phyloP scores from a whole-genome alignment of 495 filamentous ascomycete genomes.

The Jackrogersella minutella region DNA sequence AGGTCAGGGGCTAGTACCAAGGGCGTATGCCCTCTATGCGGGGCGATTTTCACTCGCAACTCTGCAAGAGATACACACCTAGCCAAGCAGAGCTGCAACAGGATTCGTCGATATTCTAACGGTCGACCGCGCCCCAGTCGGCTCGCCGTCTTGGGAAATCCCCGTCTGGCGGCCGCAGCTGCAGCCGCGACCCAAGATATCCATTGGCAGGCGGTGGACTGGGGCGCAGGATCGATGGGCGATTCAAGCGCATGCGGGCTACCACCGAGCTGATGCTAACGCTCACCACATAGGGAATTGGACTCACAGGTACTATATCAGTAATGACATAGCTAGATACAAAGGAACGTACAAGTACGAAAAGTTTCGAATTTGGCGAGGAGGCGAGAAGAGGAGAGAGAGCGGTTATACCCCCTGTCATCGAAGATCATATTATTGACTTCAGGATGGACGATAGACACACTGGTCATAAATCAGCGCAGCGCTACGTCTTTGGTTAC shows the following conservation, averaged over 20 bases:
- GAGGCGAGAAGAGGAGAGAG: background rate
- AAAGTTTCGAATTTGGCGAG: background rate
- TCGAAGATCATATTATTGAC: constrained; percentile 21
- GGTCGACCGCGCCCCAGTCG: constrained; percentile 44
- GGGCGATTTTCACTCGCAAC: constrained; percentile 88
- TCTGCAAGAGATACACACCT: constrained; percentile 90
- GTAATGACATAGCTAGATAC: no score
- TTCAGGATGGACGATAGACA: constrained; percentile 22
- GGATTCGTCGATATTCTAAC: constrained; percentile 45
- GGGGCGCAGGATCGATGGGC: constrained; percentile 31
- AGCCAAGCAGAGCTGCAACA: constrained; percentile 46
- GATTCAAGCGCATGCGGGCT: constrained; percentile 13
- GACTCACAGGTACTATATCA: constrained; percentile 12
- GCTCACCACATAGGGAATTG: constrained; percentile 3
- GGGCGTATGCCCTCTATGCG: constrained; percentile 83
- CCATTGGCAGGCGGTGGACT: constrained; percentile 38
- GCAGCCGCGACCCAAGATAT: constrained; percentile 41
- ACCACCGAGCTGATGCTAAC: constrained; percentile 25
- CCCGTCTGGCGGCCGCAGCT: constrained; percentile 40
- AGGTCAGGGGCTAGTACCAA: constrained; percentile 87
- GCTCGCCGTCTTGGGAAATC: constrained; percentile 42
- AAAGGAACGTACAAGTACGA: background rate
- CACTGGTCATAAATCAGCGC: background rate
- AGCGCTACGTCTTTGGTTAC: constrained; percentile 19
- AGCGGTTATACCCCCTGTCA: constrained; percentile 4